phyloP scores from a whole-genome alignment of 441 rosid genomes.

The Corymbia citriodora region DNA sequence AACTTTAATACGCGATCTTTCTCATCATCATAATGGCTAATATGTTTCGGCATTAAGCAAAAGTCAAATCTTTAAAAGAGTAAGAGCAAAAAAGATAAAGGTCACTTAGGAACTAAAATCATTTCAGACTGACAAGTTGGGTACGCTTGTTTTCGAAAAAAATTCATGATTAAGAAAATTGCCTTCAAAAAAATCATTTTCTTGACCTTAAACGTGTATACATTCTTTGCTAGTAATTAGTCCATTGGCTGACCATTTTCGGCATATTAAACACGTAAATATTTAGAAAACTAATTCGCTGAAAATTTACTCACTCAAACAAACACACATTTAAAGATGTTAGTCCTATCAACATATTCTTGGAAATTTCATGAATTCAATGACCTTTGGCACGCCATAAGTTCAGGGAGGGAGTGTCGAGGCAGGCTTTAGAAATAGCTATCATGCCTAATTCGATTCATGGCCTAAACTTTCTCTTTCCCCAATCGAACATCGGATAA shows the following conservation, averaged over 20 bases:
- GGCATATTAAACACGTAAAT: neutral
- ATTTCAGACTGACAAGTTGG: neutral
- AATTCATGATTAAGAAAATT: neutral
- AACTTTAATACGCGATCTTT: neutral
- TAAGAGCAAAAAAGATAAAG: neutral
- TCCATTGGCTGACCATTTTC: too few species aligned
- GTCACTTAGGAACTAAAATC: neutral
- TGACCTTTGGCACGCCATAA: too few species aligned
- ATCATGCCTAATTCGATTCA: too few species aligned
- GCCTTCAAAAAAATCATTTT: neutral
- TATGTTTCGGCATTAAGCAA: neutral
- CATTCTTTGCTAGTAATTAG: neutral
- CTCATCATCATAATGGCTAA: neutral
- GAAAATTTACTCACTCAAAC: too few species aligned
- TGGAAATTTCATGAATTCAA: neutral
- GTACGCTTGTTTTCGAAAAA: too few species aligned
- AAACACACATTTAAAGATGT: too few species aligned
- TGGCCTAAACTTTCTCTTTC: too few species aligned
- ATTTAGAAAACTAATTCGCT: too few species aligned
- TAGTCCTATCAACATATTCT: neutral
- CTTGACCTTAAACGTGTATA: neutral
- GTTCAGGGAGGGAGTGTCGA: too few species aligned
- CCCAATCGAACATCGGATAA: too few species aligned
- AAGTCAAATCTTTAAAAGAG: neutral
- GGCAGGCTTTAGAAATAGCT: too few species aligned